These are phyloP conservation scores for Tripterygium wilfordii DNA, from an alignment of 177 flowering plant genomes.

Conservation along the genomic window DNA sequence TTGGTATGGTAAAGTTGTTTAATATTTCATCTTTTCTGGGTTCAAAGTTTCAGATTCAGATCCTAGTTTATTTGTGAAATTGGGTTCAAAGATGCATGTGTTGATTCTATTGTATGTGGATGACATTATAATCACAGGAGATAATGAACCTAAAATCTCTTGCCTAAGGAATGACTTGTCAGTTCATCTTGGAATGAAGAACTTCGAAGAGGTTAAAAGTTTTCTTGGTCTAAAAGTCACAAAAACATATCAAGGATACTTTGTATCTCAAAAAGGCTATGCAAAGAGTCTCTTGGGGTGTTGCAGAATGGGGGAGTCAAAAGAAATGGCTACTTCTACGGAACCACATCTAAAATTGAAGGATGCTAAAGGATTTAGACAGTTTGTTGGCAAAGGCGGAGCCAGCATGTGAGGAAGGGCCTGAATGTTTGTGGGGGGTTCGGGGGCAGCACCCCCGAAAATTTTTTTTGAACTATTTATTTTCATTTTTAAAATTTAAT, in stretches of 20 bases:
- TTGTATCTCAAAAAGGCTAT: slow-evolving; percentile 5
- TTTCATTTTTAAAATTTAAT: too few species aligned
- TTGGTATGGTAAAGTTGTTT: too few species aligned
- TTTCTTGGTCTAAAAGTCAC: slow-evolving; percentile 5
- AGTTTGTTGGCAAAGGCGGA: too few species aligned
- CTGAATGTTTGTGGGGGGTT: too few species aligned
- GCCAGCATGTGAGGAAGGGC: too few species aligned
- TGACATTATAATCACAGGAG: slow-evolving; percentile 5
- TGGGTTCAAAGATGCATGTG: too few species aligned
- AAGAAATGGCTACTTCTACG: slow-evolving; percentile 4
- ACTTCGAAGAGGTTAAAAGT: not conserved
- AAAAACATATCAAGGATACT: not conserved
- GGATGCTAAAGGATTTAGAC: not conserved
- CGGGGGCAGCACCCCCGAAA: too few species aligned
- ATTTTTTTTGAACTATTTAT: too few species aligned
- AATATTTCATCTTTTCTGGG: too few species aligned
- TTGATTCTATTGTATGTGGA: slow-evolving; percentile 3
- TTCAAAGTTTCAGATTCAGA: too few species aligned
- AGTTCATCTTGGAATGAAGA: slow-evolving; percentile 2
- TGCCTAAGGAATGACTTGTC: not conserved
- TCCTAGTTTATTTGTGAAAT: too few species aligned
- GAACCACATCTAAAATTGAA: slow-evolving; percentile 1
- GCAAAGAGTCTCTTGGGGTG: slow-evolving; percentile 2
- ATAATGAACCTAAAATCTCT: not conserved
- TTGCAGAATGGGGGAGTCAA: slow-evolving; percentile 4